These are phyloP conservation scores for Rhinocladiella similis DNA, from an alignment of 2,329 filamentous ascomycete genomes.

Conservation along the genomic window DNA sequence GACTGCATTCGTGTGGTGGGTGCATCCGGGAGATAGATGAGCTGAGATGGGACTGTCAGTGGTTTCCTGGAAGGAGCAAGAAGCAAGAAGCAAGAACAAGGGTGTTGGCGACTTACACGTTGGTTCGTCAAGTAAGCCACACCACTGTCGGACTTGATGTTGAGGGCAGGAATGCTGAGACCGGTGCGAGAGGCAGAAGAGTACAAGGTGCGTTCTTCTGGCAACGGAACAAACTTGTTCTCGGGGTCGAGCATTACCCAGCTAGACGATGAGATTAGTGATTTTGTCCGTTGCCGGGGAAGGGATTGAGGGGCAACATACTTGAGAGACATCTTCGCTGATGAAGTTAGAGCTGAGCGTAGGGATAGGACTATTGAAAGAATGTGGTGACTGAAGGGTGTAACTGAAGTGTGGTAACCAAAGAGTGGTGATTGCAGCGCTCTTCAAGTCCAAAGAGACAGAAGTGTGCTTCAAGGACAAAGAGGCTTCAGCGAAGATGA, in stretches of 20 bases:
- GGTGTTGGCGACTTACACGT: constrained; percentile 58
- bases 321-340: neutral
- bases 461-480: too few species aligned
- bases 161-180: constrained; percentile 70
- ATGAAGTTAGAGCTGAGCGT: too few species aligned
- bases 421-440: too few species aligned
- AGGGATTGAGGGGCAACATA: neutral
- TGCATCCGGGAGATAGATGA: constrained; percentile 81
- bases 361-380: too few species aligned
- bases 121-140: constrained; percentile 81
- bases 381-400: too few species aligned
- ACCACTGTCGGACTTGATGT: constrained; percentile 72
- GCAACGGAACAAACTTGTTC: constrained; percentile 76
- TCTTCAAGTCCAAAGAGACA: too few species aligned
- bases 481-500: too few species aligned
- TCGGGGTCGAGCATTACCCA: constrained; percentile 89
- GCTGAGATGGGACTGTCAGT: constrained; percentile 47
- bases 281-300: neutral
- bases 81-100: too few species aligned
- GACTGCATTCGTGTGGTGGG: constrained; percentile 72
- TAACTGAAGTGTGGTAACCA: too few species aligned
- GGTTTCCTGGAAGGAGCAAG: neutral
- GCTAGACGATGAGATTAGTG: constrained; percentile 42
- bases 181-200: constrained; percentile 77
- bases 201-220: constrained; percentile 78